These are phyloP conservation scores for Lipomyces yarrowii DNA, from an alignment of 1,139 yeast genomes.

Conservation along the genomic window DNA sequence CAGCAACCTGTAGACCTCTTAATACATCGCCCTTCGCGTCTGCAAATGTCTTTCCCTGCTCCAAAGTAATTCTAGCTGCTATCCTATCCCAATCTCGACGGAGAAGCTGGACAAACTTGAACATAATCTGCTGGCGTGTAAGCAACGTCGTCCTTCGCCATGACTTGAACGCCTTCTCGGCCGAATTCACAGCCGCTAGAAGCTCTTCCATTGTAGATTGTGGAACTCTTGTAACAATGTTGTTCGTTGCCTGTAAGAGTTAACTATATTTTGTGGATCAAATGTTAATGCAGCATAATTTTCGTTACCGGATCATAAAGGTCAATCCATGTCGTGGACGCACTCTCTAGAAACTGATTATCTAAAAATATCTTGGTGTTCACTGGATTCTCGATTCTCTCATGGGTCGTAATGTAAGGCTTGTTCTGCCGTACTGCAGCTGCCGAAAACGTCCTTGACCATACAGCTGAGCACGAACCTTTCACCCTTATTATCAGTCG, in stretches of 20 bases:
- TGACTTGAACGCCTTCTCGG: conserved; percentile 59
- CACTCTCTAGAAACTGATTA: conserved; percentile 61
- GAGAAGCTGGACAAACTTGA: conserved; percentile 68
- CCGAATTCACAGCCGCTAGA: conserved; percentile 66
- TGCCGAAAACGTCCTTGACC: not conserved
- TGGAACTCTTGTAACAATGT: conserved; percentile 68
- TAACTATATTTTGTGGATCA: not conserved
- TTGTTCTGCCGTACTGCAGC: not conserved
- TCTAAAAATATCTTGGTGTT: conserved; percentile 61
- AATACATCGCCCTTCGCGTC: conserved; percentile 81
- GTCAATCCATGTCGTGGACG: conserved; percentile 65
- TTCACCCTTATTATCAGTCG: not conserved
- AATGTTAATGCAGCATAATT: not conserved
- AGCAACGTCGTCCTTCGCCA: conserved; percentile 65
- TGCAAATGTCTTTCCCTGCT: conserved; percentile 78
- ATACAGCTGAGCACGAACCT: not conserved
- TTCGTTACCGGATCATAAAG: conserved; percentile 61
- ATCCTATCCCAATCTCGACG: conserved; percentile 70
- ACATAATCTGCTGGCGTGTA: conserved; percentile 74
- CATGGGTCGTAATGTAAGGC: not conserved
- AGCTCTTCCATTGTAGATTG: conserved; percentile 71
- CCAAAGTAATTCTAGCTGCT: conserved; percentile 72
- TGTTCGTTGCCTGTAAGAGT: conserved; percentile 56
- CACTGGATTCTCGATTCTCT: conserved; percentile 43
- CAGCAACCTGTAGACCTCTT: conserved; percentile 82